A percentile compares a stretch with the other conserved stretches of the same genome.
Conservation (phyloP, 768 basidiomycete genomes). For the Phylloporus arenicola region DNA sequence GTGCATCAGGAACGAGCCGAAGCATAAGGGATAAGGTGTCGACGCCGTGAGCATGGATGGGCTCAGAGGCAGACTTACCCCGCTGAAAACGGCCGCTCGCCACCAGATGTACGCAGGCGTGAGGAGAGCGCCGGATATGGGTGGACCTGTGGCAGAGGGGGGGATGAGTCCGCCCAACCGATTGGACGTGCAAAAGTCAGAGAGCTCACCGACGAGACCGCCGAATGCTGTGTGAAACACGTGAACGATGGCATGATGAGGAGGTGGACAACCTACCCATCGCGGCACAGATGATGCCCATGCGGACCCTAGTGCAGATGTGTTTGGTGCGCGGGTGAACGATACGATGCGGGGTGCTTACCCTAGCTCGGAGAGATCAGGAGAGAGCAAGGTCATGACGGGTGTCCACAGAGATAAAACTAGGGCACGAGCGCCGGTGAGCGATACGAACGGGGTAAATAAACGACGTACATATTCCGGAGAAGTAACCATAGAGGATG, state of each 20-base stretch:
- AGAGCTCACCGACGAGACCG: constrained; percentile 15
- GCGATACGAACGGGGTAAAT: background rate
- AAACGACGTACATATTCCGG: constrained; percentile 38
- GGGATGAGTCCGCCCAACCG: background rate
- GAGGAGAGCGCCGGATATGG: constrained; percentile 54
- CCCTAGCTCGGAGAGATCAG: constrained; percentile 49
- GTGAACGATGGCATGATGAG: too few species aligned
- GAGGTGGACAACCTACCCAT: constrained; percentile 30
- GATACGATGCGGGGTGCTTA: constrained; percentile 10
- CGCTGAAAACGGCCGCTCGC: constrained; percentile 51
- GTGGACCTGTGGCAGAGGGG: constrained; percentile 42
- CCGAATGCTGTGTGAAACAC: constrained; percentile 14
- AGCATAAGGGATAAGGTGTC: background rate
- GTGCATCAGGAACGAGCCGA: background rate
- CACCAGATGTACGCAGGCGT: constrained; percentile 51
- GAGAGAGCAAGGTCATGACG: constrained; percentile 40
- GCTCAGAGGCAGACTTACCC: constrained; percentile 22
- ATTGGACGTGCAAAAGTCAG: background rate
- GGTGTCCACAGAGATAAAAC: constrained; percentile 41
- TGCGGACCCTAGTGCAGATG: constrained; percentile 28
- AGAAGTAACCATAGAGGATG: constrained; percentile 47
- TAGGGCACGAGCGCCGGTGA: constrained; percentile 8
- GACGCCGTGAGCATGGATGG: background rate
- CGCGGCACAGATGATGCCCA: constrained; percentile 47
- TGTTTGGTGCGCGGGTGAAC: background rate